Evolutionary conservation across 2,329 filamentous ascomycete species (phyloP).

Genomic region (Nemania diffusa): DNA sequence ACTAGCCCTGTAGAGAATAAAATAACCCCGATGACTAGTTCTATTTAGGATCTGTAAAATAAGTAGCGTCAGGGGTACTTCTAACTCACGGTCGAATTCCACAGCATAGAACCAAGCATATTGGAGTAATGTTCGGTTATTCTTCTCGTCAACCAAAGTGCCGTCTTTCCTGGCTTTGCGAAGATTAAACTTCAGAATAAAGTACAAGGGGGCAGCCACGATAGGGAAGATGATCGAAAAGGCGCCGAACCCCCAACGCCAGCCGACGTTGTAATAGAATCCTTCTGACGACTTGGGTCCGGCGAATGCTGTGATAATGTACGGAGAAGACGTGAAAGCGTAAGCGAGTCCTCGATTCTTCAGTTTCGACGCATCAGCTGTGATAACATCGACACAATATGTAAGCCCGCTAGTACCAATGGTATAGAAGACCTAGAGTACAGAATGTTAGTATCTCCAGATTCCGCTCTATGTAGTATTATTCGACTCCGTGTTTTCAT

Average conservation of each 20-base stretch:
- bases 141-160: slow-evolving; percentile 51
- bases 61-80: not conserved
- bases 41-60: not conserved
- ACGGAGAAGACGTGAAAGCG: slow-evolving; percentile 68
- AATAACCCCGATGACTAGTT: slow-evolving; percentile 56
- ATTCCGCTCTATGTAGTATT: not conserved
- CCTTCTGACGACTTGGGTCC: slow-evolving; percentile 59
- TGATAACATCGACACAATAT: slow-evolving; percentile 68
- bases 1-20: slow-evolving; percentile 61
- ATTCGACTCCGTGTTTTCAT: not conserved
- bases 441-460: not conserved
- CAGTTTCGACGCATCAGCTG: slow-evolving; percentile 69
- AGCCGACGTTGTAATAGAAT: slow-evolving; percentile 61
- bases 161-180: slow-evolving; percentile 62
- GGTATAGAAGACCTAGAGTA: slow-evolving; percentile 57
- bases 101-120: slow-evolving; percentile 58
- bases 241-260: slow-evolving; percentile 71
- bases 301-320: slow-evolving; percentile 70
- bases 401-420: slow-evolving; percentile 66
- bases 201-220: slow-evolving; percentile 64
- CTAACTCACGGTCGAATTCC: slow-evolving; percentile 39
- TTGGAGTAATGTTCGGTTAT: slow-evolving; percentile 55
- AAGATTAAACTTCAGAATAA: slow-evolving; percentile 62
- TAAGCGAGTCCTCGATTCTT: slow-evolving; percentile 66
- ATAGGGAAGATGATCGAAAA: slow-evolving; percentile 70